Percentiles rank a stretch among this genome's conserved stretches.
phyloP scores from a whole-genome alignment of 192 early-diverging fungal genomes.

The Chytriomyces confervae region DNA sequence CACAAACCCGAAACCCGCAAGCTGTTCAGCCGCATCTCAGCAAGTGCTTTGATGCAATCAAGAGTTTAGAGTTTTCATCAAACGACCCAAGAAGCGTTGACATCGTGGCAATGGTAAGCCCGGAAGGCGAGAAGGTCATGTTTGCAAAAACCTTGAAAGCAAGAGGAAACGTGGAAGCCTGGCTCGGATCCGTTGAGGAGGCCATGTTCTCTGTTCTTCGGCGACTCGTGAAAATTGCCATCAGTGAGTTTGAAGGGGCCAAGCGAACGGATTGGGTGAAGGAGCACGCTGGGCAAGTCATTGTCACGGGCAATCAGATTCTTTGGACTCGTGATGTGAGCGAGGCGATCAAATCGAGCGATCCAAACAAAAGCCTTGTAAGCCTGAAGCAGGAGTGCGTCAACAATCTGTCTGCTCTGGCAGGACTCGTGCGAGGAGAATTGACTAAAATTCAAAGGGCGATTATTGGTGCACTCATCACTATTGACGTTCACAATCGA shows the following conservation, averaged over 20 bases:
- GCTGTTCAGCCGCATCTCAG: conserved; percentile 66
- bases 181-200: conserved; percentile 69
- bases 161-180: conserved; percentile 69
- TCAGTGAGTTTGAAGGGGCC: conserved; percentile 58
- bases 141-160: conserved; percentile 68
- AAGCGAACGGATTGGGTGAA: conserved; percentile 63
- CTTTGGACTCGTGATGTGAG: conserved; percentile 61
- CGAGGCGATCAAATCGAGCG: conserved; percentile 52
- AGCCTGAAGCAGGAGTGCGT: conserved; percentile 53
- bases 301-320: conserved; percentile 64
- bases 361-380: conserved; percentile 48
- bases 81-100: conserved; percentile 65
- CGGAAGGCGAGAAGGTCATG: conserved; percentile 62
- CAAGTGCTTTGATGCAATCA: conserved; percentile 72
- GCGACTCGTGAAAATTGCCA: conserved; percentile 57
- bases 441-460: conserved; percentile 62
- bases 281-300: conserved; percentile 64
- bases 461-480: conserved; percentile 65
- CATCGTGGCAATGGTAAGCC: conserved; percentile 62
- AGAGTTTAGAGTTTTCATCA: conserved; percentile 60
- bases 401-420: conserved; percentile 52
- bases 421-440: conserved; percentile 66
- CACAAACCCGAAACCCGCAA: conserved; percentile 68
- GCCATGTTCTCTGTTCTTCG: conserved; percentile 61
- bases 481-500: conserved; percentile 68